These are phyloP conservation scores for Areca catechu DNA, from an alignment of 176 grass and related monocot genomes.

Conservation along the genomic window DNA sequence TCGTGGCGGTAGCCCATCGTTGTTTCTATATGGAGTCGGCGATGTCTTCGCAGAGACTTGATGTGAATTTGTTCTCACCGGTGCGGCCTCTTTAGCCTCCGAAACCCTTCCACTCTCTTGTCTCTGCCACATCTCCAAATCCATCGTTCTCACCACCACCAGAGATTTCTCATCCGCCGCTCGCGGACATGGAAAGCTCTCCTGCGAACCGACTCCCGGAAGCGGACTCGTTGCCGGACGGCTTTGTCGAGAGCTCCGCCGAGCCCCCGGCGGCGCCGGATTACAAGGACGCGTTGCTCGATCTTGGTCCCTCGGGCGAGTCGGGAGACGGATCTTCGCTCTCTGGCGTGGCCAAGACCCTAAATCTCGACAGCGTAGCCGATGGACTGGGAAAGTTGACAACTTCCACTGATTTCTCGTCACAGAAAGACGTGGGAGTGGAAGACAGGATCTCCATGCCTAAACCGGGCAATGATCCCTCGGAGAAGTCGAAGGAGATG, in stretches of 20 bases:
- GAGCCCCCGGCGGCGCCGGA: constrained; percentile 7
- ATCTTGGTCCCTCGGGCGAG: constrained; percentile 21
- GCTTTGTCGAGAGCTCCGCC: constrained; percentile 64
- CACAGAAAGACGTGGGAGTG: constrained; percentile 1
- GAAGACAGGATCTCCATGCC: background rate
- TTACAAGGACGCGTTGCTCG: constrained; percentile 7
- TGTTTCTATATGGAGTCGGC: no score
- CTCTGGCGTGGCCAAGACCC: constrained; percentile 24
- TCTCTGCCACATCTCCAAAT: no score
- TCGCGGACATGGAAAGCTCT: constrained; percentile 49
- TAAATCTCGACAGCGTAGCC: constrained; percentile 13
- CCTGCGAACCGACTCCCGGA: constrained; percentile 66
- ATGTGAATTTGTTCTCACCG: no score
- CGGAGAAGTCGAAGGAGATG: background rate
- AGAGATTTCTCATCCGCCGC: background rate
- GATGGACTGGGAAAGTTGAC: constrained; percentile 29
- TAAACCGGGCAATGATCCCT: background rate
- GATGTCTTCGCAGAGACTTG: no score
- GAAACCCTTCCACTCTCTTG: no score
- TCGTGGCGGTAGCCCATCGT: no score
- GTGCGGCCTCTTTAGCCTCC: no score
- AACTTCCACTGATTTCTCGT: constrained; percentile 6
- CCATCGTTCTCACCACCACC: no score
- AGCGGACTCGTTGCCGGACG: constrained; percentile 78
- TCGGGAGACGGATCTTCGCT: background rate